Base-by-base conservation (phyloP, 176 grass and related monocot species). In the Tillandsia leiboldiana region DNA sequence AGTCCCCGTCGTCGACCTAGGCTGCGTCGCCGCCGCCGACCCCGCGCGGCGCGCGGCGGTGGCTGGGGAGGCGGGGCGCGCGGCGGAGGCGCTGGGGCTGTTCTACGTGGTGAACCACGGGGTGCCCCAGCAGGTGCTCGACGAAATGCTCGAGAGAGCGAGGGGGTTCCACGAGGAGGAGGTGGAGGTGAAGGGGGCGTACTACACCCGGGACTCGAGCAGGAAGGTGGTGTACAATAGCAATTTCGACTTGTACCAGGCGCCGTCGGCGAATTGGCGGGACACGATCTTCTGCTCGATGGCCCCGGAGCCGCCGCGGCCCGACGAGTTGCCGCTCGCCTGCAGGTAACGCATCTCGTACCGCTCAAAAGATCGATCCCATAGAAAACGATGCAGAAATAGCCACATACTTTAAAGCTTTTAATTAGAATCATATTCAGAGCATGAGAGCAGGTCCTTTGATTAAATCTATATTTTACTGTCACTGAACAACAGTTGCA, bases 31-130 rank as follows among this genome's bases (percentile, higher is more conserved):
- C 8, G 49, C 48, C 0, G 27, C 53, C 33, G 70, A 70, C 68
- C 8, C 11, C n/a, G 72, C 14, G 3, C 11, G 53, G 14, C 51
- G 71, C 17, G 8, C 23, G n/a, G 10, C 27, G 29, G 77, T 66
- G 12, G 70, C 73, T 1, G 48, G 23, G 8, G 22, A 71, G 73
- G 49, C 77, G 15, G 67, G 50, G 63, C 29, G 11, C 17, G 79
- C 85, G 0, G 62, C 84, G 2, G 68, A 65, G 51, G 82, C 56
- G 20, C 53, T 79, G 18, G 88, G 84, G 3, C 84, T 91, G 71
- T 91, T 91, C 66, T 75, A 87, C 75, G 64, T 91, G 4, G 69
- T 91, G 8, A 84, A 82, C 51, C 81, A 91, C 33, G 78, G 78
- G 62, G 58, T 91, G 13, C 78, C 81, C 0, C 3, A 0, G 0